Base-by-base conservation (phyloP, 345 rosid species). In the Corchorus olitorius region DNA sequence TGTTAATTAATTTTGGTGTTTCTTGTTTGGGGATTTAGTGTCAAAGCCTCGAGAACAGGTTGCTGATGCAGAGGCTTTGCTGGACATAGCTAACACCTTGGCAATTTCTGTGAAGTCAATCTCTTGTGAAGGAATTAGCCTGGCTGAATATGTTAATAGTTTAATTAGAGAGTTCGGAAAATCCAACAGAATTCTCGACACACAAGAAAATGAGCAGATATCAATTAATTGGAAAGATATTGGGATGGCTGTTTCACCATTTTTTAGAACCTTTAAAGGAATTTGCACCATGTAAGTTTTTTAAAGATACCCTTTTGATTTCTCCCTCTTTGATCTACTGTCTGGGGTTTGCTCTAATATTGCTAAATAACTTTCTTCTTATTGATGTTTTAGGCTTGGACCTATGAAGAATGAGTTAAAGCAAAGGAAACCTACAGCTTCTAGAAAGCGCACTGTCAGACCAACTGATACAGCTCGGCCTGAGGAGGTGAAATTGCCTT, bases 61-160 rank as follows among this genome's bases (percentile, higher is more conserved):
- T 56, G 97, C 94, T 6, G 98, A 95, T 81, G 99, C 99, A 10
- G 98, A 96, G 79, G 97, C 96, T 6, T 83, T 96, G 75, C 54
- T 91, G 77, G 98, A 88, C 68, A 81, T 96, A 22, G 79, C 98
- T 20, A 89, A 76, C 81, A 80, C 97, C 3, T 76, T 96, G 83
- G 84, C 88, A 75, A 77, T 88, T 49, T 92, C 97, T 2, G 94
- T 91, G 12, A 90, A 89, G 85, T 89, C 97, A 12, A 89, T 86
- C 48, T 84, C 90, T 70, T 79, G 78, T 63, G 91, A 83, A 50
- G 97, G 97, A 6, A 80, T 91, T 63, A 89, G 89, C 0, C 84
- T 91, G 0, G 84, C 89, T 12, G 97, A 93, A 59, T 93, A 90
- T 74, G 81, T 92, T 49, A 81, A 82, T 73, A 65, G 85, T 82